phyloP scores from a whole-genome alignment of 2,329 filamentous ascomycete species.

The Grosmannia huntii region DNA sequence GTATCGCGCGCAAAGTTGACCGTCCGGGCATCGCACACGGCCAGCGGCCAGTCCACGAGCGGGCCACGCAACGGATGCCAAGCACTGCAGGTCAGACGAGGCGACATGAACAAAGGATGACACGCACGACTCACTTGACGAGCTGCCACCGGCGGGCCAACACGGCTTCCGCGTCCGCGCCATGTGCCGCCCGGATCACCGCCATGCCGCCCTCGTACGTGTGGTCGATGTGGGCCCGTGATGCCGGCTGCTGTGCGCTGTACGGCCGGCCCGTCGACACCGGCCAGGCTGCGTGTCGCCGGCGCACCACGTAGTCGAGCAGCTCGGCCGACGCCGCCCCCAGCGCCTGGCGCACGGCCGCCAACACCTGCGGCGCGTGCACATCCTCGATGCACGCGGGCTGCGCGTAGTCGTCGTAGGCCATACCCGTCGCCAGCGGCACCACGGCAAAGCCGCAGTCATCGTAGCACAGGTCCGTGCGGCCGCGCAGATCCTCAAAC shows the following conservation, averaged over 20 bases:
- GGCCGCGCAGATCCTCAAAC: conserved; percentile 6
- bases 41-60: conserved; percentile 14
- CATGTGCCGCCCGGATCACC: conserved; percentile 38
- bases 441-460: conserved; percentile 8
- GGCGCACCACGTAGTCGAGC: conserved; percentile 12
- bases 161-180: neutral
- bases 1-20: conserved; percentile 13
- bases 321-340: conserved; percentile 10
- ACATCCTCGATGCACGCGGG: conserved; percentile 3
- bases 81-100: conserved; percentile 5
- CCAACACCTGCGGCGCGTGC: conserved; percentile 8
- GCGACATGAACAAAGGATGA: neutral
- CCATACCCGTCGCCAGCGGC: neutral
- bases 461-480: conserved; percentile 5
- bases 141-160: conserved; percentile 5
- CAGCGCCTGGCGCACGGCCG: conserved; percentile 4
- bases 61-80: conserved; percentile 14
- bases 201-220: conserved; percentile 31
- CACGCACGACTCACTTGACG: conserved; percentile 6
- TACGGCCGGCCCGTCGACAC: conserved; percentile 10
- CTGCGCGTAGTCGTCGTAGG: conserved; percentile 5
- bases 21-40: conserved; percentile 12
- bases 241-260: conserved; percentile 9
- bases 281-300: conserved; percentile 9
- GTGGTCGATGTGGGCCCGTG: conserved; percentile 11